These are phyloP conservation scores for Gnomoniopsis smithogilvyi DNA, from an alignment of 2,329 filamentous ascomycete genomes.

Conservation along the genomic window DNA sequence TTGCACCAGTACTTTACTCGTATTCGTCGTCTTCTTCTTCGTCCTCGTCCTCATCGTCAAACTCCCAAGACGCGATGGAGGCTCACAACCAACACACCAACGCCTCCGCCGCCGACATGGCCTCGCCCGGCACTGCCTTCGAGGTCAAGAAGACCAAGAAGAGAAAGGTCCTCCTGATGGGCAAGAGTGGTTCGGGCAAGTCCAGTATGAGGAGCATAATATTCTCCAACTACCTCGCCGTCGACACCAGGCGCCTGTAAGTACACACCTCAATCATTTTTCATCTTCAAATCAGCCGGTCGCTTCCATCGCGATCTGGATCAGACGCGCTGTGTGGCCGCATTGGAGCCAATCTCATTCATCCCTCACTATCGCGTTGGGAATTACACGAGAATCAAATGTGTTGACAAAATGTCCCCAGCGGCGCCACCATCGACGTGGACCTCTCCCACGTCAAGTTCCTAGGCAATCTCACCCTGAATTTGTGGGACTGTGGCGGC, in stretches of 20 bases:
- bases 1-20: too few species aligned
- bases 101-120: slow-evolving; percentile 30
- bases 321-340: background rate
- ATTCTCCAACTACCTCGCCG: slow-evolving; percentile 97
- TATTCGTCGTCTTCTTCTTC: background rate
- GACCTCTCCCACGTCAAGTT: slow-evolving; percentile 99
- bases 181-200: slow-evolving; percentile 95
- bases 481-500: slow-evolving; percentile 98
- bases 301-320: too few species aligned
- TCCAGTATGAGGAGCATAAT: slow-evolving; percentile 98
- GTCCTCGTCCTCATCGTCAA: background rate
- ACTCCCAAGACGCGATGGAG: slow-evolving; percentile 11
- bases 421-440: slow-evolving; percentile 94
- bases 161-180: slow-evolving; percentile 86
- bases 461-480: slow-evolving; percentile 93
- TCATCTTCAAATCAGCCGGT: background rate
- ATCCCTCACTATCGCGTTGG: background rate
- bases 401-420: slow-evolving; percentile 24
- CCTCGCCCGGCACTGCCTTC: slow-evolving; percentile 24
- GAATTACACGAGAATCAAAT: background rate
- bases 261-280: slow-evolving; percentile 21
- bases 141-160: slow-evolving; percentile 71
- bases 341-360: background rate
- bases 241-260: slow-evolving; percentile 82
- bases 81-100: background rate